Percentiles rank a stretch among this genome's conserved stretches.
These are phyloP conservation scores for Porodaedalea pini DNA, from an alignment of 1,284 basidiomycete species.

Conservation along the genomic window DNA sequence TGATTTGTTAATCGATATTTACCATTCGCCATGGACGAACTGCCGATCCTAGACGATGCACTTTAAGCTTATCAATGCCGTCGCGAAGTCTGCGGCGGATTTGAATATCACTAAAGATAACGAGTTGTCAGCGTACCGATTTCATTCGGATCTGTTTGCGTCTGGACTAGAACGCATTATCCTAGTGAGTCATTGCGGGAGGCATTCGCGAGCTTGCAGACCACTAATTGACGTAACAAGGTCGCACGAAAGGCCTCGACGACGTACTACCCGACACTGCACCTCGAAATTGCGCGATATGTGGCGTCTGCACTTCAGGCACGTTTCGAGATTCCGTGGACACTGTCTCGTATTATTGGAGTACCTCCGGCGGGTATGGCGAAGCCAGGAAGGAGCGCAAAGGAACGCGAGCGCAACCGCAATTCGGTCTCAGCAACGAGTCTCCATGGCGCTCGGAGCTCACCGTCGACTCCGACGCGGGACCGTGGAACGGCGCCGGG, in stretches of 20 bases:
- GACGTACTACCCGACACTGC: constrained; percentile 88
- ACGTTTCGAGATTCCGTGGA: constrained; percentile 74
- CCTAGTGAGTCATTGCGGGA: constrained; percentile 43
- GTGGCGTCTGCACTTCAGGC: constrained; percentile 59
- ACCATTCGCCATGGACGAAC: neutral
- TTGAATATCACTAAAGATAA: constrained; percentile 62
- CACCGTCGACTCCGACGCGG: constrained; percentile 14
- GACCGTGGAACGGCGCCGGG: constrained; percentile 9
- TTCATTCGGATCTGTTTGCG: constrained; percentile 82
- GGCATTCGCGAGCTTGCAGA: no score
- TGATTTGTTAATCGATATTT: neutral
- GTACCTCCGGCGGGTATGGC: constrained; percentile 57
- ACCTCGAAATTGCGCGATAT: constrained; percentile 88
- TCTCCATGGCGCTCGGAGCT: neutral
- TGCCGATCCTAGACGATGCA: constrained; percentile 64
- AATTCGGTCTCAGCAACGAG: neutral
- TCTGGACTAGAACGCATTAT: constrained; percentile 85
- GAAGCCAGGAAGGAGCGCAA: constrained; percentile 32
- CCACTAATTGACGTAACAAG: constrained; percentile 38
- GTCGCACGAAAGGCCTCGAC: constrained; percentile 90
- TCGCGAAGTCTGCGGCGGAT: constrained; percentile 60
- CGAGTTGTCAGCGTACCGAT: constrained; percentile 71
- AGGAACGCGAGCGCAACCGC: constrained; percentile 16
- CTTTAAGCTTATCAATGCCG: constrained; percentile 77
- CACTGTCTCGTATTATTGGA: constrained; percentile 66